phyloP scores from a whole-genome alignment of 2,329 filamentous ascomycete species.

The Cytospora chrysosperma region DNA sequence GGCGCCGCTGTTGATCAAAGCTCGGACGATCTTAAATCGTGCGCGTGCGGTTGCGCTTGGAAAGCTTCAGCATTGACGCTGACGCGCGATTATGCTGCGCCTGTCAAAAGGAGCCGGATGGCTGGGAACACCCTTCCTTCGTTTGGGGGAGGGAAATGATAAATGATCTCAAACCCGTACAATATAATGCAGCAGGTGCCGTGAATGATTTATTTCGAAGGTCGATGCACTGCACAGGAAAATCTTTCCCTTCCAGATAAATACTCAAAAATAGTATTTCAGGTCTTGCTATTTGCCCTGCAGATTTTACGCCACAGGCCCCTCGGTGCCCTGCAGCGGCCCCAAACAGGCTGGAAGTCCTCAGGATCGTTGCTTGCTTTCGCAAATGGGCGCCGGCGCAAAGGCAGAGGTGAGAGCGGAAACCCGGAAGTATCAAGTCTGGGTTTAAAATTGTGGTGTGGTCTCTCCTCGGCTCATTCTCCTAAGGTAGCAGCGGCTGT shows the following conservation, averaged over 20 bases:
- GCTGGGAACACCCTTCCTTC: background rate
- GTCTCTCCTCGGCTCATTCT: background rate
- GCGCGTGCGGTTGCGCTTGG: conserved; percentile 31
- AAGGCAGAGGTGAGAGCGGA: background rate
- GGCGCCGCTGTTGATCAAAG: conserved; percentile 13
- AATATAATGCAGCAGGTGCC: conserved; percentile 2
- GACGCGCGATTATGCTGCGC: conserved; percentile 48
- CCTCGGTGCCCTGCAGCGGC: conserved; percentile 18
- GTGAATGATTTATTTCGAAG: background rate
- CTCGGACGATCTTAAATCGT: conserved; percentile 25
- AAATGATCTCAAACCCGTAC: conserved; percentile 20
- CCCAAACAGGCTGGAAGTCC: conserved; percentile 3
- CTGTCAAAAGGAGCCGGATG: conserved; percentile 33
- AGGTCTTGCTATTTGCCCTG: conserved; percentile 12
- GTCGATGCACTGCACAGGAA: background rate
- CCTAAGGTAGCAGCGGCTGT: conserved; percentile 1
- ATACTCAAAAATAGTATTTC: background rate
- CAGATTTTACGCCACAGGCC: conserved; percentile 14
- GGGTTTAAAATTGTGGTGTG: background rate
- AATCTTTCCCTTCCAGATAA: background rate
- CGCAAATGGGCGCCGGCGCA: background rate
- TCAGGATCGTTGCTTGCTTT: conserved; percentile 6
- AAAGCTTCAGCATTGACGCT: conserved; percentile 35
- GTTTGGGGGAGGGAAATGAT: background rate
- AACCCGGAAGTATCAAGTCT: background rate